phyloP scores from a whole-genome alignment of 225 moss, liverwort and hornwort genomes.

The Physcomitrellopsis africana region DNA sequence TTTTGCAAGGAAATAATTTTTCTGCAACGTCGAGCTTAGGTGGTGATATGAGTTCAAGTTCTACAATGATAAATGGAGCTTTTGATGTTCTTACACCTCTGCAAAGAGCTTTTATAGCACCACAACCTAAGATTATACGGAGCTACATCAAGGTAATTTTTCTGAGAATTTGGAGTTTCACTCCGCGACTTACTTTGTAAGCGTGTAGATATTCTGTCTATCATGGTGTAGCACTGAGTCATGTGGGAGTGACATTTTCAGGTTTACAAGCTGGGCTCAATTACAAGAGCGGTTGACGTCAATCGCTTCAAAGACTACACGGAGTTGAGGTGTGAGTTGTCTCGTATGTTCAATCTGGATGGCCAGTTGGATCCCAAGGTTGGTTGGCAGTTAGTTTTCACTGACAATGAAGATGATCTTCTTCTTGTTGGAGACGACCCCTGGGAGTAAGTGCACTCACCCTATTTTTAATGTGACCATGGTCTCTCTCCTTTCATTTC shows the following conservation, averaged over 20 bases:
- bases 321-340: conserved; percentile 77
- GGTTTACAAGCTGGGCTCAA: conserved; percentile 91
- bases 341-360: conserved; percentile 86
- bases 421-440: conserved; percentile 90
- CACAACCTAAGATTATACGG: conserved; percentile 62
- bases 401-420: conserved; percentile 89
- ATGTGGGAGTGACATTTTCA: conserved; percentile 33
- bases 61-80: conserved; percentile 38
- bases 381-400: conserved; percentile 83
- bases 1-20: conserved; percentile 34
- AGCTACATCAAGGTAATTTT: conserved; percentile 76
- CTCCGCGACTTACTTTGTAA: background rate
- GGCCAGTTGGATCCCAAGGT: conserved; percentile 84
- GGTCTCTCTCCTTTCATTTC: background rate
- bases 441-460: conserved; percentile 63
- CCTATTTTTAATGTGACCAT: background rate
- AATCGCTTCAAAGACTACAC: conserved; percentile 78
- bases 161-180: background rate
- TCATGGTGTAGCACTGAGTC: background rate
- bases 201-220: background rate
- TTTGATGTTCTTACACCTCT: conserved; percentile 49
- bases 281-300: conserved; percentile 86
- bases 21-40: conserved; percentile 39
- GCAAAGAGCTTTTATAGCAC: conserved; percentile 45
- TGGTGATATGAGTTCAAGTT: conserved; percentile 28